Percentiles rank a stretch among this genome's conserved stretches.
phyloP scores from a whole-genome alignment of 2,329 filamentous ascomycete species.

The Aspergillus niger region DNA sequence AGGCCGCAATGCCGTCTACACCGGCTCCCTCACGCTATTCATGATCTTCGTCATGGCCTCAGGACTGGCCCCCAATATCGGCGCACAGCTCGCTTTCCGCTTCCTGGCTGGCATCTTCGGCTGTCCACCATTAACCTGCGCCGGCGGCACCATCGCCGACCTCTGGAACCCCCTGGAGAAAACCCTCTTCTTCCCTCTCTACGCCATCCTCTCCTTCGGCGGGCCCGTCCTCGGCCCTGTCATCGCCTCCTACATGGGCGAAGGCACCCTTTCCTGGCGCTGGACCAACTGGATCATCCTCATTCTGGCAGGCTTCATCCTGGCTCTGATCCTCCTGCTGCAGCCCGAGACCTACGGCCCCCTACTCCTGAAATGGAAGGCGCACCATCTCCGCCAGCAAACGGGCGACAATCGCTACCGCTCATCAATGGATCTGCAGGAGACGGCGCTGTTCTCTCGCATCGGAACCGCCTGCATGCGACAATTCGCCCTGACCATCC shows the following conservation, averaged over 20 bases:
- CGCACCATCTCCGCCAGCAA: constrained; percentile 40
- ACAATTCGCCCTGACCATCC: constrained; percentile 53
- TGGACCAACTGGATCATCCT: constrained; percentile 52
- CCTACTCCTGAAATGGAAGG: constrained; percentile 49
- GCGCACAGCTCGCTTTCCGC: constrained; percentile 52
- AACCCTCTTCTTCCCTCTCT: constrained; percentile 54
- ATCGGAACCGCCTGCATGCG: constrained; percentile 51
- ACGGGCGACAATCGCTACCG: constrained; percentile 51
- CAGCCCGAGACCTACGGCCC: constrained; percentile 55
- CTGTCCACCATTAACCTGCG: constrained; percentile 49
- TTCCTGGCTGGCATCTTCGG: constrained; percentile 54
- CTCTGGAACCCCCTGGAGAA: constrained; percentile 52
- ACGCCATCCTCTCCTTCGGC: constrained; percentile 50
- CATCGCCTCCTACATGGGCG: constrained; percentile 26
- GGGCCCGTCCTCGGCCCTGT: constrained; percentile 31
- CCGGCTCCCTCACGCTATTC: constrained; percentile 49
- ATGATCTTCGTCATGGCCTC: constrained; percentile 54
- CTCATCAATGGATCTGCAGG: constrained; percentile 50
- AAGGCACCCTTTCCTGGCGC: constrained; percentile 31
- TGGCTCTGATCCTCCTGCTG: constrained; percentile 45
- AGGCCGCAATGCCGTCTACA: constrained; percentile 54
- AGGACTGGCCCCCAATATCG: constrained; percentile 53
- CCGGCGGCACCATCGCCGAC: constrained; percentile 51
- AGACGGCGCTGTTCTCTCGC: constrained; percentile 44
- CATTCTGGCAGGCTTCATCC: constrained; percentile 38